Evolutionary conservation across 441 rosid genomes (phyloP), one percentile per base, ranked within the genome.

Genomic region (Erodium moschatum): DNA sequence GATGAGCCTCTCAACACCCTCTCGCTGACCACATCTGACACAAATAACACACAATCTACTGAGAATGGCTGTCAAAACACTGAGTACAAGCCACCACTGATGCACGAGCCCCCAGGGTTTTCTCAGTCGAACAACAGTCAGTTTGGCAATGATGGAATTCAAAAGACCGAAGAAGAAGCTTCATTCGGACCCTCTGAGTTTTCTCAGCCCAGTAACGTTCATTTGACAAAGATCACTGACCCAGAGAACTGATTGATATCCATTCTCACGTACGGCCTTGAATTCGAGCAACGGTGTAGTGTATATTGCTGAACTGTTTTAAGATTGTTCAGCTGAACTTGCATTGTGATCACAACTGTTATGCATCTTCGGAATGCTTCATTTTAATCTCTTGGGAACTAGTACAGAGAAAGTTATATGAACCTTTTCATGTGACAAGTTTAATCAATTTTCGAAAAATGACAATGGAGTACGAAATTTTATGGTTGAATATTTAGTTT

Each of bases 1-100:
- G 10, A 24, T 24, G 35, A 24, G 65, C 65, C 31, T 11, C 62
- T 56, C 8, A 20, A 16, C 12, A 58, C 63, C 31, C 63, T 58
- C 63, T 58, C 5, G 5, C 29, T 13, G 8, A 19, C 63, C 13
- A 21, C n/a, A 58, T 20, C 63, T 61, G 11, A 27, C 29, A 9
- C 64, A 7, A 60, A 61, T 61, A 61, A 61, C 64, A 61, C 5
- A 11, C 64, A 61, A 21, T 24, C 33, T 27, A 62, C 38, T 27
- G 64, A 24, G 64, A 12, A 21, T 60, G 33, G 15, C 15, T 12
- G 16, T 13, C 65, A 13, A 62, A 27, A 11, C 4, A 27, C 18
- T 24, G 65, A 62, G 24, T 27, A 31, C 5, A 27, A 60, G 64
- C 33, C 15, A 21, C 15, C 33, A 5, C 29, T 60, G 33, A 11